Evolutionary conservation across 163 green algal genomes (phyloP).

Genomic region (Smithsoniella earleae): DNA sequence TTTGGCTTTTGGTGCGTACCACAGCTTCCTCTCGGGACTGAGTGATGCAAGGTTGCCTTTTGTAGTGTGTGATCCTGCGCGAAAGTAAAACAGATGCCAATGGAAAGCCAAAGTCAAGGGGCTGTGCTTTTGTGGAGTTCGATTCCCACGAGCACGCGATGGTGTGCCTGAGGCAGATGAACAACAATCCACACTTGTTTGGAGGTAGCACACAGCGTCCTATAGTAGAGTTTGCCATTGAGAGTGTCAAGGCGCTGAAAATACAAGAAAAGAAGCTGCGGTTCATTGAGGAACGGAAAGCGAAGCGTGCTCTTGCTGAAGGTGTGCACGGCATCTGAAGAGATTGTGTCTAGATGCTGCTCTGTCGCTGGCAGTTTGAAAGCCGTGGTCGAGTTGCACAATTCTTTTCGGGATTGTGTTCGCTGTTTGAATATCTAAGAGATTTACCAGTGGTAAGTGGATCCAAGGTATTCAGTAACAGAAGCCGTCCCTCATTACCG

Average conservation of each 20-base stretch:
- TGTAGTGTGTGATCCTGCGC: slow-evolving; percentile 32
- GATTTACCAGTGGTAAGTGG: not conserved
- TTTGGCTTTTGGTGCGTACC: not conserved
- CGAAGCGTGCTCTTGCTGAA: not conserved
- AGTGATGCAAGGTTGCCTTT: not conserved
- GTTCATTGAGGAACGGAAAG: not conserved
- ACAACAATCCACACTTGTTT: slow-evolving; percentile 87
- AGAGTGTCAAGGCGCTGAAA: slow-evolving; percentile 73
- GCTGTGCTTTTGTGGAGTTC: slow-evolving; percentile 93
- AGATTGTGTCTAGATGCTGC: no score
- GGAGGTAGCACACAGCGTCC: slow-evolving; percentile 51
- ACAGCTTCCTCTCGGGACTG: not conserved
- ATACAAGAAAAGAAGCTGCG: slow-evolving; percentile 44
- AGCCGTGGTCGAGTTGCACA: no score
- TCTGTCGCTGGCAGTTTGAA: no score
- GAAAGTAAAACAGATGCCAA: slow-evolving; percentile 37
- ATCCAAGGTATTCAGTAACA: not conserved
- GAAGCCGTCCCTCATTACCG: not conserved
- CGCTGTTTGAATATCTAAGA: no score
- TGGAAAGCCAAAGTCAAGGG: slow-evolving; percentile 42
- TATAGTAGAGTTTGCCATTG: slow-evolving; percentile 93
- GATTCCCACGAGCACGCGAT: slow-evolving; percentile 75
- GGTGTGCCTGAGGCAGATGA: slow-evolving; percentile 81
- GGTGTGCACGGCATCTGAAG: not conserved
- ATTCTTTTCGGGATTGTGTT: no score